Evolutionary conservation across 129 eudicot species (phyloP), one percentile per base, ranked within the genome.

Genomic region (Lactuca sativa): DNA sequence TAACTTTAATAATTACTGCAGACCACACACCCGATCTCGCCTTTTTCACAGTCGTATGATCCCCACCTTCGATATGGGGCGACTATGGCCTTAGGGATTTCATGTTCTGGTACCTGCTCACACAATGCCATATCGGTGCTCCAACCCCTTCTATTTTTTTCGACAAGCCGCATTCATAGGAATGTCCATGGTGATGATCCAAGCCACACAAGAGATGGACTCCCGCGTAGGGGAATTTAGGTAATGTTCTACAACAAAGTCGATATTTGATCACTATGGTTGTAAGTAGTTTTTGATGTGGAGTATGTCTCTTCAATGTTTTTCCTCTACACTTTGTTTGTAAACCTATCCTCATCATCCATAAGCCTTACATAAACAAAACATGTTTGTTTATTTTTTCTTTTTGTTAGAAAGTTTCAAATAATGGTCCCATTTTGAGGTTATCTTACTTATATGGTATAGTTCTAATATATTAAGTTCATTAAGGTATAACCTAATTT

Each of bases 171-270:
- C 98, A 71, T 78, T 89, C 9, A 92, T 92, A 67, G 96, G 95
- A 58, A 89, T 92, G 98, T 95, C 98, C 17, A 92, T 92, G 98
- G 98, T 92, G 44, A 86, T 92, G 98, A 88, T 92, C 52, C 98
- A 92, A 84, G 89, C 65, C 63, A 92, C 86, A 66, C 96, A 92
- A 83, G 96, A 96, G 36, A 89, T 91, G 56, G 98, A 89, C 73
- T 86, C 95, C 66, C 98, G 98, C 62, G 98, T 92, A 64, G 98
- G 98, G 58, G 74, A 92, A 48, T 92, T 92, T 78, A 92, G 96
- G 96, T 92, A 82, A 66, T 55, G 30, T 25, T 25, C 30, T 25
- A 1, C 30, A 25, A 25, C 30, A 25, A 25, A 1, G 30, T 25
- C 2, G 30, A 25, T 25, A 25, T 25, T 25, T 25, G 2, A 25